Evolutionary conservation across 129 eudicot species (phyloP), one percentile per base, ranked within the genome.

Genomic region (Deinandra increscens): DNA sequence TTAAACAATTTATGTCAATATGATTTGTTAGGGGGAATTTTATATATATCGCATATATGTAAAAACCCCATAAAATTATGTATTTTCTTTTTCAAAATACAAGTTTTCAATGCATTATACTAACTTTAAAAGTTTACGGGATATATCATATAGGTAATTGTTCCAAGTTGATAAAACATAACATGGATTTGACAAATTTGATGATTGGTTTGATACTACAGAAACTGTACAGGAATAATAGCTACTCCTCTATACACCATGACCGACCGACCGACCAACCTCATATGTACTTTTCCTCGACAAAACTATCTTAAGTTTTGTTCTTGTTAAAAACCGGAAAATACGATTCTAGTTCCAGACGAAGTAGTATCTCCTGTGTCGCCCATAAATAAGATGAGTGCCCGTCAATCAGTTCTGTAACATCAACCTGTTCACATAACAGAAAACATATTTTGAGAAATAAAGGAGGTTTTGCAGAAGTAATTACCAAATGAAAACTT

Each of bases 321-420:
- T 66, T 75, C 33, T 72, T 75, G 48, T 62, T 73, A 69, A 83
- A 85, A 75, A 90, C 89, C 11, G 99, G 97, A 77, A 66, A 94
- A 61, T 81, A 87, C 0, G 93, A 49, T 67, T 94, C 95, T 41
- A 94, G 75, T 44, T 94, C 89, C 11, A 94, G 96, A 74, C 81
- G 96, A 59, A 89, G 87, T 66, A 94, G 79, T 45, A 94, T 94
- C 73, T 83, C 84, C 58, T 85, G 84, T 29, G 97, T 82, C 53
- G 87, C 83, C 96, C 96, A 94, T 58, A 94, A 80, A 65, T 94
- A 94, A 7, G 99, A 90, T 5, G 99, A 89, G 62, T 94, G 99
- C 6, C 99, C 99, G 43, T 90, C 96, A 7, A 94, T 82, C 33
- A 85, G 70, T 60, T 87, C 86, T 49, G 99, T 94, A 41, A 86